phyloP scores from a whole-genome alignment of 2,329 filamentous ascomycete genomes.

The Dactylellina parvicollis region DNA sequence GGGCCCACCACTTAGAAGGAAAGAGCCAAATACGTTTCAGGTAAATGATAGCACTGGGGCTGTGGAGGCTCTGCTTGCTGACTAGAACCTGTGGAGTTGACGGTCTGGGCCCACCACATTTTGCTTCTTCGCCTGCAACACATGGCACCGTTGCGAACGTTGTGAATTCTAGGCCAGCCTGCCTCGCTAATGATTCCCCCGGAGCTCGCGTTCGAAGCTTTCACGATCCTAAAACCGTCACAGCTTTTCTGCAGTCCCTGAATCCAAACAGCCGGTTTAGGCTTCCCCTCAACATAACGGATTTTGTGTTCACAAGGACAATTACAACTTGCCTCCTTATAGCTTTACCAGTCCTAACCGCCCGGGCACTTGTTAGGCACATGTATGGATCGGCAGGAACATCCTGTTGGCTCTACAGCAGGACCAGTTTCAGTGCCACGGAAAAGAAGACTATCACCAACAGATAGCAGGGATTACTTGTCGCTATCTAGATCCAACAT shows the following conservation, averaged over 20 bases:
- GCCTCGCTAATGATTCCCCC: conserved; percentile 38
- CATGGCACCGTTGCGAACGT: not conserved
- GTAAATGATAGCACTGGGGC: conserved; percentile 18
- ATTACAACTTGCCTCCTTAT: not conserved
- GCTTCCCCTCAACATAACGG: conserved; percentile 22
- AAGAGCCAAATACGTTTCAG: conserved; percentile 26
- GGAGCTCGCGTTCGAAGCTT: not conserved
- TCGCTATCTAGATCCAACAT: not conserved
- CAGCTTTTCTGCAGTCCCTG: not conserved
- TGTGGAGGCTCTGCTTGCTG: conserved; percentile 22
- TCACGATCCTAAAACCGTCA: conserved; percentile 9
- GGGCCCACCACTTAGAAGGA: not conserved
- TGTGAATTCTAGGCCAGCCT: conserved; percentile 34
- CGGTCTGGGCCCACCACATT: conserved; percentile 5
- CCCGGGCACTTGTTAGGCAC: not conserved
- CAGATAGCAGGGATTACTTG: conserved; percentile 8
- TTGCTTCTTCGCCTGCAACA: not conserved
- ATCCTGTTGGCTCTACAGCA: not conserved
- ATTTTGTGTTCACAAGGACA: not conserved
- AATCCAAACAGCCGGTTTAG: conserved; percentile 18
- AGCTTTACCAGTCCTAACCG: not conserved
- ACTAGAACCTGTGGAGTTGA: conserved; percentile 1
- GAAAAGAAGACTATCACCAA: conserved; percentile 38
- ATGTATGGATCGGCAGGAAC: conserved; percentile 29
- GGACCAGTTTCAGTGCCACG: conserved; percentile 20